phyloP scores from a whole-genome alignment of 192 early-diverging fungal genomes.

The Backusella westeae region DNA sequence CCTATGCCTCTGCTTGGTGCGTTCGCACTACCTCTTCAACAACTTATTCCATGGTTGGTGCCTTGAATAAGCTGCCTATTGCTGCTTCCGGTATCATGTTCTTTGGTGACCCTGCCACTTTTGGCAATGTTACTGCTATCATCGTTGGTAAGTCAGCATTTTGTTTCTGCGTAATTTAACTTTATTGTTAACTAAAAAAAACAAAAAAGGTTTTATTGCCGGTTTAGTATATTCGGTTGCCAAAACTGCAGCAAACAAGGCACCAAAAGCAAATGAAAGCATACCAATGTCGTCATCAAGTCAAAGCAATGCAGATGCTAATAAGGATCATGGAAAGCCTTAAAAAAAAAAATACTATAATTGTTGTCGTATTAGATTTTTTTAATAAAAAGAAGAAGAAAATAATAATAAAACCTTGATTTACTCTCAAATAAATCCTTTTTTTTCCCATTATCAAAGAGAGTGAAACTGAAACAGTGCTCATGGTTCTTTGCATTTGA shows the following conservation, averaged over 20 bases:
- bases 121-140: conserved; percentile 83
- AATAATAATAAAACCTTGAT: background rate
- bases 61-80: conserved; percentile 97
- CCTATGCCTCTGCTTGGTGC: conserved; percentile 81
- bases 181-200: background rate
- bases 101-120: conserved; percentile 84
- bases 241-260: conserved; percentile 61
- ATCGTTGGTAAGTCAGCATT: conserved; percentile 60
- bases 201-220: conserved; percentile 52
- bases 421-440: too few species aligned
- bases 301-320: conserved; percentile 36
- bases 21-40: conserved; percentile 71
- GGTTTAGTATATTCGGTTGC: conserved; percentile 74
- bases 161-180: conserved; percentile 14
- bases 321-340: conserved; percentile 28
- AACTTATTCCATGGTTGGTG: conserved; percentile 96
- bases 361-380: background rate
- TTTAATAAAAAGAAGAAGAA: background rate
- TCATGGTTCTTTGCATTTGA: too few species aligned
- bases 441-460: too few species aligned
- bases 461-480: background rate
- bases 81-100: conserved; percentile 94
- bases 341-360: background rate
- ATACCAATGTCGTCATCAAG: conserved; percentile 43
- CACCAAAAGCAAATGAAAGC: conserved; percentile 22